Percentiles rank a stretch among this genome's conserved stretches.
Evolutionary conservation across 345 rosid genomes (phyloP).

Genomic region (Raphanus sativus): DNA sequence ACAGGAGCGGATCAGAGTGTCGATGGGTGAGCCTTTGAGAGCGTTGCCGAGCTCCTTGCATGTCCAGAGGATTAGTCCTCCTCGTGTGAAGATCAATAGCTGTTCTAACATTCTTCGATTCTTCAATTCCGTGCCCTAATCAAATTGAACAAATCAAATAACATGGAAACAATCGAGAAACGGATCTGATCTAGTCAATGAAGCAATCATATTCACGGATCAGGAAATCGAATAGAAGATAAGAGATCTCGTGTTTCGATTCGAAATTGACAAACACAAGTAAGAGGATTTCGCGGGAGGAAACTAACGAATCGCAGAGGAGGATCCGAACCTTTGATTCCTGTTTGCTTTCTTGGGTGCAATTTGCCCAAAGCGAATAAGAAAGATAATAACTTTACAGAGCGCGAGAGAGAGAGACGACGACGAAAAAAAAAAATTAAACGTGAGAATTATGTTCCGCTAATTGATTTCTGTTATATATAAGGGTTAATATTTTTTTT

Average conservation of each 20-base stretch:
- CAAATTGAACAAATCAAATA: too few relatives aligned
- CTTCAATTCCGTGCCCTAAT: conserved; percentile 42
- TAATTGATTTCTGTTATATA: not conserved
- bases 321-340: conserved; percentile 33
- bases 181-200: not conserved
- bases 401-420: not conserved
- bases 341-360: conserved; percentile 9
- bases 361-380: not conserved
- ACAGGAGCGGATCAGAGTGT: conserved; percentile 84
- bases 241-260: conserved; percentile 12
- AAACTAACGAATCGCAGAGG: not conserved
- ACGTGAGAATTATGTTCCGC: not conserved
- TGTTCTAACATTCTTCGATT: conserved; percentile 80
- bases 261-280: not conserved
- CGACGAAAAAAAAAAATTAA: not conserved
- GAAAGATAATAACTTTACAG: not conserved
- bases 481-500: not conserved
- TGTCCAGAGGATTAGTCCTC: conserved; percentile 98
- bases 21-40: conserved; percentile 87
- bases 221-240: too few relatives aligned
- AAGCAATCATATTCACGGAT: too few relatives aligned
- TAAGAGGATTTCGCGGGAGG: not conserved
- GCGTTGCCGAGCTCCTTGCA: conserved; percentile 95
- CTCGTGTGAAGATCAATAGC: conserved; percentile 84
- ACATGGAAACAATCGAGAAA: too few relatives aligned